Evolutionary conservation across 2,329 filamentous ascomycete species (phyloP).

Genomic region (Aspergillus clavatus): DNA sequence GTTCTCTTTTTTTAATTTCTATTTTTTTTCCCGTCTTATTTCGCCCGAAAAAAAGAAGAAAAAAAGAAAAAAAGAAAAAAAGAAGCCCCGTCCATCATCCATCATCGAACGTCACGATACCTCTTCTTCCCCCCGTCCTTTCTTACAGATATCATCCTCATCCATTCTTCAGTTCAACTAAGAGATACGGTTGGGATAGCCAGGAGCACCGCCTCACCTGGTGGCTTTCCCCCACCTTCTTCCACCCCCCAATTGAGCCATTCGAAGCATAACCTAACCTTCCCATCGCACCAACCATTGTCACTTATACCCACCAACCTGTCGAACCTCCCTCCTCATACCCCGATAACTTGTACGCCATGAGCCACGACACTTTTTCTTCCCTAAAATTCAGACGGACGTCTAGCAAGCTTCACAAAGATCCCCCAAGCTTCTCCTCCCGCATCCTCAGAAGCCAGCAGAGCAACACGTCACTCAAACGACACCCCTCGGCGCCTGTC

Average conservation of each 20-base stretch:
- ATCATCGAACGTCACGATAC: constrained; percentile 3
- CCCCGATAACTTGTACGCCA: constrained; percentile 26
- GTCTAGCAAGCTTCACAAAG: constrained; percentile 43
- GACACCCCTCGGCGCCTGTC: constrained; percentile 45
- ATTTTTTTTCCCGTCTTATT: constrained; percentile 3
- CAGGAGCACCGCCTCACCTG: constrained; percentile 22
- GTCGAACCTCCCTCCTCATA: constrained; percentile 3
- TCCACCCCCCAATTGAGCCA: constrained; percentile 21
- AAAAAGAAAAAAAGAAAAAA: no score
- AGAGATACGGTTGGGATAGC: constrained; percentile 13
- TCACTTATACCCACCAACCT: constrained; percentile 8
- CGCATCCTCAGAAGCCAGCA: constrained; percentile 41
- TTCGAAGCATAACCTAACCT: background rate
- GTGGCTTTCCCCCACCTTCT: constrained; percentile 18
- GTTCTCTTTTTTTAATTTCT: no score
- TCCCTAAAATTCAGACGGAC: constrained; percentile 37
- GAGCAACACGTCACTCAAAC: constrained; percentile 41
- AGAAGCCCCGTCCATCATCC: no score
- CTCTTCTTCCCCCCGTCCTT: constrained; percentile 7
- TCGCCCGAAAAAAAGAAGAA: constrained; percentile 8
- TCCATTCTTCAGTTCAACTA: constrained; percentile 3
- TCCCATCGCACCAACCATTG: background rate
- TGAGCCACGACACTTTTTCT: constrained; percentile 35
- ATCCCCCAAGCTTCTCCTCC: constrained; percentile 39
- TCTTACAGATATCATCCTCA: constrained; percentile 5